Base-by-base conservation (phyloP, 345 rosid genomes). In the Aquilaria malaccensis region DNA sequence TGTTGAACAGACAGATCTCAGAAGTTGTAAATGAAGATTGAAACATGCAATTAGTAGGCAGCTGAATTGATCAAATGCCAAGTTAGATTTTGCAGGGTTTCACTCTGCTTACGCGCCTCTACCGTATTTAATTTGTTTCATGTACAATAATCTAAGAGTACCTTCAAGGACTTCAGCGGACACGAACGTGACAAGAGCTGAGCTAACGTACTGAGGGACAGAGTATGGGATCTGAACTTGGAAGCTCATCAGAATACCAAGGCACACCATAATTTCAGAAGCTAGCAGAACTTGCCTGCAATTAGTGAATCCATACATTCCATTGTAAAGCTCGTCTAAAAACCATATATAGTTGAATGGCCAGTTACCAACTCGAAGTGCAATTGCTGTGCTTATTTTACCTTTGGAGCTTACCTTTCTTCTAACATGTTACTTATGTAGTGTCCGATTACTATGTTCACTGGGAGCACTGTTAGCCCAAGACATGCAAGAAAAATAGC, bases 381-480 rank as follows among this genome's bases (percentile, higher is more conserved):
- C 45, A 33, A 33, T 10, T 49, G 14, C 49, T 33, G 13, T 53
- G 48, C 10, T 46, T 30, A 10, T 30, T 33, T 47, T 50, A 31
- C 9, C 32, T 13, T 22, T 13, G 45, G 31, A 31, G 11, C 51
- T 60, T 77, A 85, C 96, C 96, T 85, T 71, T 88, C 96, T 68
- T 88, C 89, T 48, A 88, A 88, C 74, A 85, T 81, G 75, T 88
- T 88, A 68, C 92, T 85, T 49, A 88, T 71, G 78, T 88, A 88
- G 76, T 76, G 80, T 63, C 96, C 96, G 6, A 88, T 82, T 33
- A 83, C 6, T 10, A 85, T 67, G 75, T 88, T 88, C 11, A 88
- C 88, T 0, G 96, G 96, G 63, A 88, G 90, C 55, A 88, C 96
- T 0, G 96, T 88, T 15, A 88, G 75, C 63, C 92, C 96, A 14